Percentiles rank a stretch among this genome's conserved stretches.
Evolutionary conservation across 192 early-diverging fungal species (phyloP).

Genomic region (Entomortierella parvispora): DNA sequence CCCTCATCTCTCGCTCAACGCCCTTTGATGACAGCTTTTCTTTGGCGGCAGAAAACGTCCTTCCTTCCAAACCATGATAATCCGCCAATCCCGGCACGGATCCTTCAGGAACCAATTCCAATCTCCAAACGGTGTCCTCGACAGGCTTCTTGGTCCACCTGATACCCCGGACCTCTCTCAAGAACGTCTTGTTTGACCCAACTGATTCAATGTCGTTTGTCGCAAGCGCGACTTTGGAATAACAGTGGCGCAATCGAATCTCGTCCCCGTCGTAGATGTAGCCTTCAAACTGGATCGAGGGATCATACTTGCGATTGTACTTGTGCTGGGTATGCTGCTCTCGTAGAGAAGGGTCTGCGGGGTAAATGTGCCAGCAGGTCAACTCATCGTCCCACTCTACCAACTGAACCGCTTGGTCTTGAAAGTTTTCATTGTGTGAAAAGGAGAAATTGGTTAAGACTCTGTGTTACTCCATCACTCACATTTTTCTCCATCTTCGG

Average conservation of each 20-base stretch:
- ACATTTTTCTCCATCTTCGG: no score
- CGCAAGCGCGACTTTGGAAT: slow-evolving; percentile 34
- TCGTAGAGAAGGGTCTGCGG: slow-evolving; percentile 23
- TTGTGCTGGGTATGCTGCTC: slow-evolving; percentile 17
- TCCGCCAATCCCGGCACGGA: slow-evolving; percentile 33
- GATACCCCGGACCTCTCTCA: slow-evolving; percentile 22
- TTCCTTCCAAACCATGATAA: slow-evolving; percentile 10
- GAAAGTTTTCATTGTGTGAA: not conserved
- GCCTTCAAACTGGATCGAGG: slow-evolving; percentile 26
- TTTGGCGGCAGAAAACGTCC: not conserved
- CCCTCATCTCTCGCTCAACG: not conserved
- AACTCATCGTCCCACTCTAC: slow-evolving; percentile 49
- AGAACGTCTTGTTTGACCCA: slow-evolving; percentile 41
- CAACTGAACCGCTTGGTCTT: slow-evolving; percentile 44
- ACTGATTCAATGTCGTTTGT: slow-evolving; percentile 32
- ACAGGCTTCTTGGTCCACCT: slow-evolving; percentile 31
- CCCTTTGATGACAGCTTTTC: not conserved
- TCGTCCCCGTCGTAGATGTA: slow-evolving; percentile 38
- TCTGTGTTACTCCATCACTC: slow-evolving; percentile 67
- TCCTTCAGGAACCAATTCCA: slow-evolving; percentile 32
- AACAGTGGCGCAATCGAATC: slow-evolving; percentile 38
- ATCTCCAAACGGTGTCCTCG: slow-evolving; percentile 33
- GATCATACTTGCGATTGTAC: slow-evolving; percentile 10
- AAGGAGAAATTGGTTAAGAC: not conserved
- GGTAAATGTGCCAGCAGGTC: slow-evolving; percentile 46